These are phyloP conservation scores for Diaporthe destruens DNA, from an alignment of 2,329 filamentous ascomycete genomes.

Conservation along the genomic window DNA sequence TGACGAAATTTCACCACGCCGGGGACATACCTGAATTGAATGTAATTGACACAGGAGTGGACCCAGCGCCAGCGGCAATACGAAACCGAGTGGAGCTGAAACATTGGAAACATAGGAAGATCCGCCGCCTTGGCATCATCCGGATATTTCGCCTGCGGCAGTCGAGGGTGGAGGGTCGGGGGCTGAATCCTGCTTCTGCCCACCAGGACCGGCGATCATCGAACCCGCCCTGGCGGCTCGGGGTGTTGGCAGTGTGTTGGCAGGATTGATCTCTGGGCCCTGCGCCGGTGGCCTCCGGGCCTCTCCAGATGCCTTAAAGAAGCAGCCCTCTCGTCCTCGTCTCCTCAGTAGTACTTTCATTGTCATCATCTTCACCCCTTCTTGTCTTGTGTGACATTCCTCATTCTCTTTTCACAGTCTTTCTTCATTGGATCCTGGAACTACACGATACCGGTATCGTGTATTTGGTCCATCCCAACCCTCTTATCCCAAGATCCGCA, in stretches of 20 bases:
- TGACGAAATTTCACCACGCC: conserved; percentile 20
- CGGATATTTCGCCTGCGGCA: conserved; percentile 30
- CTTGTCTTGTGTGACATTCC: conserved; percentile 21
- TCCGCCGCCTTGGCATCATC: conserved; percentile 29
- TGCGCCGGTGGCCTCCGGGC: background rate
- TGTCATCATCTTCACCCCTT: conserved; percentile 16
- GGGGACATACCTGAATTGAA: conserved; percentile 16
- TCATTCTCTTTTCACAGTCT: conserved; percentile 26
- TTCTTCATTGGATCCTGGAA: conserved; percentile 22
- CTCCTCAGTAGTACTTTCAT: background rate
- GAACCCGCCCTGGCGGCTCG: conserved; percentile 8
- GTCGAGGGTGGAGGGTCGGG: background rate
- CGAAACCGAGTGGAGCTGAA: conserved; percentile 31
- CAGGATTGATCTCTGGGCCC: background rate
- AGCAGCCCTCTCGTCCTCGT: background rate
- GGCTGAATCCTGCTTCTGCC: conserved; percentile 18
- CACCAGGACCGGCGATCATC: conserved; percentile 20
- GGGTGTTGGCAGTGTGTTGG: background rate
- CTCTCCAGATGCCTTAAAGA: too few relatives aligned
- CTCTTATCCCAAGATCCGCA: conserved; percentile 1
- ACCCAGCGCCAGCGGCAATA: conserved; percentile 8
- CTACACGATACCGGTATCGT: conserved; percentile 32
- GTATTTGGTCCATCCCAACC: conserved; percentile 21
- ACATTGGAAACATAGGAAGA: conserved; percentile 27
- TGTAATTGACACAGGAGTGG: conserved; percentile 32